Base-by-base conservation (phyloP, 75 land plant genomes). In the Isoetes taiwanensis region DNA sequence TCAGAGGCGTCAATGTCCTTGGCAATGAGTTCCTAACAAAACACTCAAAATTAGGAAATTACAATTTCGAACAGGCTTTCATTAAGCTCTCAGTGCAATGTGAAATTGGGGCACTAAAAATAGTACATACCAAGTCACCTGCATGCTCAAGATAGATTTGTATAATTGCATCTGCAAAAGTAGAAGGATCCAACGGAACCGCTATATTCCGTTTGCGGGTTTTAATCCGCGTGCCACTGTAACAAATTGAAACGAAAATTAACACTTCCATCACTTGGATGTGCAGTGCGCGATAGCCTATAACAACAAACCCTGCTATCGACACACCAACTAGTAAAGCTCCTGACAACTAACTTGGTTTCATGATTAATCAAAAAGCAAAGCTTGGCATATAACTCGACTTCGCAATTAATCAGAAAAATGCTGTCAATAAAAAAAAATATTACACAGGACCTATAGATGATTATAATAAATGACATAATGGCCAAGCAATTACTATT, bases 161-260 rank as follows among this genome's bases (percentile, higher is more conserved):
- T 70, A 90, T 84, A 71, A 90, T 80, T 71, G 94, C 97, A 86
- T 86, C 97, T 26, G 94, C 74, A 83, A 90, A 90, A 30, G 87
- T 43, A 58, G 94, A 65, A 72, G 97, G 83, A 74, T 90, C 97
- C 75, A 90, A 69, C 31, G 97, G 97, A 56, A 86, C 86, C 31
- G 97, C 80, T 50, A 90, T 90, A 57, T 90, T 90, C 87, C 97
- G 87, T 76, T 90, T 90, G 97, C 94, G 97, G 94, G 97, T 86
- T 87, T 86, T 90, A 64, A 90, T 90, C 97, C 97, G 97, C 94
- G 93, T 83, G 55, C 97, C 97, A 76, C 97, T 90, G 72, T 12
- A 80, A 31, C 29, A n/a, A 26, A 59, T 2, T 26, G 23, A 10
- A 66, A 40, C 27, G 37, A 10, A 12, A 64, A 17, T 5, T 6